Conservation (phyloP, 2,329 filamentous ascomycete species). For the Epichloe coenophiala region DNA sequence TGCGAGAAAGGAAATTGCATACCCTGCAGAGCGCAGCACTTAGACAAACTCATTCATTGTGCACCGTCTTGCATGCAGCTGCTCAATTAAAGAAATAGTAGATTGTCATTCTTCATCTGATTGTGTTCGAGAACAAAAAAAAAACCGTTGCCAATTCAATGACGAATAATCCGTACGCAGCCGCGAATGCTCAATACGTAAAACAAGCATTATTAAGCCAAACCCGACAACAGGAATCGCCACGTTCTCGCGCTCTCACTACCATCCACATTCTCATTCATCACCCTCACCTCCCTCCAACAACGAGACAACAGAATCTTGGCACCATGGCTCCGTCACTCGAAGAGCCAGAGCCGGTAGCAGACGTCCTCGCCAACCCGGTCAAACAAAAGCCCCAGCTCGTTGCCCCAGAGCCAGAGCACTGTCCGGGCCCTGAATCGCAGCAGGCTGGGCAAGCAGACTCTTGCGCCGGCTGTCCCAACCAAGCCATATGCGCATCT, state of each 20-base stretch:
- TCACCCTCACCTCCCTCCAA: background rate
- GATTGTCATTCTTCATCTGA: too few relatives aligned
- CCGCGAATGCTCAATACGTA: background rate
- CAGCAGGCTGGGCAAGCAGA: slow-evolving; percentile 57
- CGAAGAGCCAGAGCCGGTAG: slow-evolving; percentile 52
- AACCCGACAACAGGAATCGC: background rate
- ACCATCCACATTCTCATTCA: background rate
- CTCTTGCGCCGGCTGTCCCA: slow-evolving; percentile 88
- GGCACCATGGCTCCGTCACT: slow-evolving; percentile 56
- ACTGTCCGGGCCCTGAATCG: slow-evolving; percentile 85
- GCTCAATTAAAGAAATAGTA: too few relatives aligned
- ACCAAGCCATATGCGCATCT: slow-evolving; percentile 88
- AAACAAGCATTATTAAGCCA: slow-evolving; percentile 2
- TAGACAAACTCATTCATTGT: too few relatives aligned
- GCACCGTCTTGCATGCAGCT: too few relatives aligned
- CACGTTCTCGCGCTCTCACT: background rate
- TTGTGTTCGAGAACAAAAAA: background rate
- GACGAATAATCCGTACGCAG: background rate
- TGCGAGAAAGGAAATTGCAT: too few relatives aligned
- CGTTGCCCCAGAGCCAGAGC: slow-evolving; percentile 89
- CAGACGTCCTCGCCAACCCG: slow-evolving; percentile 62
- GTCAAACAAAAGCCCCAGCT: slow-evolving; percentile 70
- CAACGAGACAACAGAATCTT: background rate
- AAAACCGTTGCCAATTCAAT: background rate
- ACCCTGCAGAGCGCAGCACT: too few relatives aligned